Evolutionary conservation across 1,139 yeast genomes (phyloP).

Genomic region (Lodderomyces beijingensis): DNA sequence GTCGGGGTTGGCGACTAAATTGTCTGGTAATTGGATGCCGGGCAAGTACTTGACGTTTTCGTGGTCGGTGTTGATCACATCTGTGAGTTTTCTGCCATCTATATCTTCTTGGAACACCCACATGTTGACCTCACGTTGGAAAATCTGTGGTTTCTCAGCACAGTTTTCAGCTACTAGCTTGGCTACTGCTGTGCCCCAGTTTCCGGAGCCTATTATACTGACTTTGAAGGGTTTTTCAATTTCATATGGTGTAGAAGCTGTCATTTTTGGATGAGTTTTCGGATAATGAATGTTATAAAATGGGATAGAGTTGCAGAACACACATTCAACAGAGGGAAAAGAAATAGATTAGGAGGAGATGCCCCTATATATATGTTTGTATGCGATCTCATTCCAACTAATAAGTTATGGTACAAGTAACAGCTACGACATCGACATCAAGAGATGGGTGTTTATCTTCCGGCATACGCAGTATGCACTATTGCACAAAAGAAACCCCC

Average conservation of each 20-base stretch:
- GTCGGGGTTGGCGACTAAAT: constrained; percentile 82
- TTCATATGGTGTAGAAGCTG: constrained; percentile 31
- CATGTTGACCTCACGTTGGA: constrained; percentile 72
- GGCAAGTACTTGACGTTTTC: constrained; percentile 90
- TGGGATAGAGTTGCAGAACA: too few relatives aligned
- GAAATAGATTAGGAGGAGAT: too few relatives aligned
- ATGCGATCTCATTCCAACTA: too few relatives aligned
- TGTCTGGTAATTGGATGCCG: constrained; percentile 70
- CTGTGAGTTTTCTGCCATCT: constrained; percentile 71
- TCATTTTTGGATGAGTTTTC: too few relatives aligned
- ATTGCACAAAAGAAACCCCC: too few relatives aligned
- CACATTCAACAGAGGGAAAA: too few relatives aligned
- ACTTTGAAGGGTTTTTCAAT: constrained; percentile 45
- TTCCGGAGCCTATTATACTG: constrained; percentile 73
- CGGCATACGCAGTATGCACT: too few relatives aligned
- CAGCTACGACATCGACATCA: too few relatives aligned
- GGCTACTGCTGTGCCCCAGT: constrained; percentile 96
- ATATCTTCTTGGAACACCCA: constrained; percentile 89
- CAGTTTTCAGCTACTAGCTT: constrained; percentile 89
- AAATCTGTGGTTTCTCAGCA: constrained; percentile 60
- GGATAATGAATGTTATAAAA: too few relatives aligned
- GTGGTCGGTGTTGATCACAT: constrained; percentile 79
- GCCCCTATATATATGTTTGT: too few relatives aligned
- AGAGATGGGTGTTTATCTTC: too few relatives aligned
- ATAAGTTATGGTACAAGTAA: too few relatives aligned